Evolutionary conservation across 2,329 filamentous ascomycete genomes (phyloP).

Genomic region (Fusarium equiseti): DNA sequence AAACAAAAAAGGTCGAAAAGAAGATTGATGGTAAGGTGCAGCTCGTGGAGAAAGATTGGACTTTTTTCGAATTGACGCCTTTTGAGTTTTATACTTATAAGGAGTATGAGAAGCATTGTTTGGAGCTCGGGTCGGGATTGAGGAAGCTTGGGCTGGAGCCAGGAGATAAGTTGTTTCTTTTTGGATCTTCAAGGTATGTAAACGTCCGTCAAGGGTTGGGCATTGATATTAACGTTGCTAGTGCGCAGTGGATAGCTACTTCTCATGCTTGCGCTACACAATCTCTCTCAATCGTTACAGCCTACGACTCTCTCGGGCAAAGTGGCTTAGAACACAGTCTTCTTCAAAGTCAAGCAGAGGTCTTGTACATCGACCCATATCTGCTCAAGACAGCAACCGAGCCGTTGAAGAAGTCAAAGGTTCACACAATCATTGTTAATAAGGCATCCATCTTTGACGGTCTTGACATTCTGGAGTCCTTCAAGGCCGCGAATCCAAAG

Average conservation of each 20-base stretch:
- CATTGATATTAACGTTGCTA: conserved; percentile 47
- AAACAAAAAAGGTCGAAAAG: conserved; percentile 90
- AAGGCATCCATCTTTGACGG: conserved; percentile 65
- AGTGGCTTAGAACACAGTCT: conserved; percentile 88
- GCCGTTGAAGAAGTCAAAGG: conserved; percentile 66
- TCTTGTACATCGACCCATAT: conserved; percentile 88
- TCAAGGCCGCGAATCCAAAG: conserved; percentile 66
- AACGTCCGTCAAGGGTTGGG: rapidly evolving
- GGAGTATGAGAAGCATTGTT: conserved; percentile 78
- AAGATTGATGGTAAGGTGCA: conserved; percentile 81
- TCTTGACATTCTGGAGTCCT: conserved; percentile 62
- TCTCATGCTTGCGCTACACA: conserved; percentile 85
- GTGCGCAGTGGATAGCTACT: conserved; percentile 84
- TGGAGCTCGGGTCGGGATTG: conserved; percentile 78
- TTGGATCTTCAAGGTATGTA: conserved; percentile 78
- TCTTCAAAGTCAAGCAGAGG: conserved; percentile 81
- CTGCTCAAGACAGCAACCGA: conserved; percentile 72
- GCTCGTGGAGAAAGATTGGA: conserved; percentile 90
- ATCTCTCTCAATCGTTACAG: conserved; percentile 90
- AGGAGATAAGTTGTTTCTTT: conserved; percentile 79
- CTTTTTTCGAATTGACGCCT: conserved; percentile 83
- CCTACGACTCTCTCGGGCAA: conserved; percentile 91
- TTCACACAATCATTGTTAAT: conserved; percentile 73
- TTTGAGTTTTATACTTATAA: conserved; percentile 82
- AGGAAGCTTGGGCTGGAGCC: conserved; percentile 77